Base-by-base conservation (phyloP, 1,139 yeast species). In the Pichia inconspicua region DNA sequence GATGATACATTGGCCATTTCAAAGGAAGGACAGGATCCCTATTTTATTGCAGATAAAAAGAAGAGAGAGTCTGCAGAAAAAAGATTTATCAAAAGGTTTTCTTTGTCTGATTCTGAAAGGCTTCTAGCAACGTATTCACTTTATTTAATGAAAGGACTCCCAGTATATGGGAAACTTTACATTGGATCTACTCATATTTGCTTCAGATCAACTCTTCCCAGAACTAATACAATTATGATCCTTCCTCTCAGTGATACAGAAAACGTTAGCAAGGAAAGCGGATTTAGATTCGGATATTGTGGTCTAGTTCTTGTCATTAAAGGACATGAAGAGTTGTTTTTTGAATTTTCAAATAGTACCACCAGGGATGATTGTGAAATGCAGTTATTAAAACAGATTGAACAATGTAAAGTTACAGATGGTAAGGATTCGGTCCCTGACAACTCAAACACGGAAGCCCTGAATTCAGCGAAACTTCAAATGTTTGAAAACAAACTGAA, bases 111-210 rank as follows among this genome's bases (percentile, higher is more conserved):
- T 1, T 65, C 71, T 3, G 80, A 77, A 42, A 63, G 63, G 8
- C 68, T 90, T 48, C 65, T 82, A 0, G 82, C 95, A 0, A 74
- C 88, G 1, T 90, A 86, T 60, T 82, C 78, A 59, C 75, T 85
- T 8, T 86, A 87, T 64, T 65, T 89, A 30, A 81, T 77, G 52
- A 77, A 84, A 54, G 76, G 84, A 2, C 66, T 86, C 17, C 96
- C 96, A 0, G 70, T 83, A 5, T 86, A 85, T 65, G 97, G 97
- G 3, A 86, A 86, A 60, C 61, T 90, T 3, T 88, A 88, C 59
- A 61, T 90, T 19, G 86, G 95, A 1, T 71, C 74, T 27, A 72
- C 72, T 36, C 78, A 74, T 52, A 62, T 90, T 17, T 89, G 96
- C 55, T 90, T 85, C 65, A 71, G 95, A 51, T 83, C 95, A 46